Base-by-base conservation (phyloP, 1,139 yeast genomes). In the Geotrichum phurueaensis region DNA sequence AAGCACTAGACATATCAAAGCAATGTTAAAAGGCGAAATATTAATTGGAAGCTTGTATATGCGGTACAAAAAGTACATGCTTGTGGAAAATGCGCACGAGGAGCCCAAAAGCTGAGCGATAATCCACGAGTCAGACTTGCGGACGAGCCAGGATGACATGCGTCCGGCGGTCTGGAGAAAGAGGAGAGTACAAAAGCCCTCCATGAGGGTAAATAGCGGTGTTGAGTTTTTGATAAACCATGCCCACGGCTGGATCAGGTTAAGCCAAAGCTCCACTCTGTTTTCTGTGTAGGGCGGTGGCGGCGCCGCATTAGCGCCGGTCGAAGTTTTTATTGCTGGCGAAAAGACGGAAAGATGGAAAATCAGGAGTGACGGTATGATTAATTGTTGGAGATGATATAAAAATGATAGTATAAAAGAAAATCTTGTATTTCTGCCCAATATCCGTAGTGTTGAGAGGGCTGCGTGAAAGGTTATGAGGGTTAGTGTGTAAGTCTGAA, bases 151-250 rank as follows among this genome's bases (percentile, higher is more conserved):
- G 64, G 83, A 81, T 60, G 89, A 81, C 9, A 89, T 84, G 70
- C 90, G 94, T 7, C 98, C 97, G 51, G 89, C 81, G 9, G 96
- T 91, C 75, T 94, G 99, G 64, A 94, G 89, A 33, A 91, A 86
- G 61, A 94, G 77, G 51, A 94, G 81, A 0, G 97, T 85, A 75
- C 97, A 94, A 68, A 94, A 87, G 0, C 99, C 99, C 76, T 94
- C 99, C 60, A 91, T 76, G 18, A 91, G 80, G 1, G 97, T 89
- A 74, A 94, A 92, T 55, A 89, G 77, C 0, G 97, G 95, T 0
- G 99, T 94, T 7, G 96, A 83, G 71, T 89, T 89, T 55, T 84
- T 79, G 54, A 94, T 78, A 53, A 87, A 75, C 60, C 81, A 72
- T 65, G 83, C 81, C 98, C 98, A 92, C 4, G 84, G 84, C 59